Evolutionary conservation across 129 eudicot species (phyloP), one percentile per base, ranked within the genome.

Genomic region (Pittosporum tobira): DNA sequence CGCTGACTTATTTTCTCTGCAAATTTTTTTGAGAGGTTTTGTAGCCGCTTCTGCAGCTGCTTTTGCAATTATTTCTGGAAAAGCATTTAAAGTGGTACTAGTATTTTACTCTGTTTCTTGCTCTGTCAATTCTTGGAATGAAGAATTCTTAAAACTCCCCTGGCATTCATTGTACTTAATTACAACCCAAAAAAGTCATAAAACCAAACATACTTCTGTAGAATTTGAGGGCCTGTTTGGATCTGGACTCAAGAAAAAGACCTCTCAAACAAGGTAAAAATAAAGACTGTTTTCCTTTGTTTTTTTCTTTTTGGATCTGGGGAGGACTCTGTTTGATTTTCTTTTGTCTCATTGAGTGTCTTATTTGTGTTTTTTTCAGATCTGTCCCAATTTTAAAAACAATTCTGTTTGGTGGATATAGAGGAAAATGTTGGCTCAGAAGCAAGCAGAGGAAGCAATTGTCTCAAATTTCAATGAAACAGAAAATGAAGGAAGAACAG

Each of bases 371-470:
- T 53, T 58, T n/a, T 65, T 29, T 18, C 62, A 48, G 66, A 57
- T 72, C 62, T 68, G 38, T 14, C 37, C 25, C 5, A n/a, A 30
- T 59, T 18, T 46, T 21, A 10, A 56, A n/a, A 28, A 54, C 11
- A 38, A 20, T 52, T 48, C 12, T 51, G 29, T 61, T 56, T 10
- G 14, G 31, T 27, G 40, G 34, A 51, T 62, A 64, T 26, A 57
- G 59, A 51, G 73, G 57, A 73, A 48, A 82, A 90, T 85, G 95
- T 48, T 64, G 84, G 61, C 64, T 48, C 71, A 80, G 54, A 85
- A 82, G 73, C 94, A 78, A 84, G 87, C 78, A 61, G 98, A 91
- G 79, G 95, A 86, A 65, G 84, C 98, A n/a, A 91, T 91, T 24
- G 98, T 91, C 46, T 68, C 95, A 38, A 83, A 61, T 67, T 77